phyloP scores from a whole-genome alignment of 164 flowering plant genomes.

The Magnolia officinalis region DNA sequence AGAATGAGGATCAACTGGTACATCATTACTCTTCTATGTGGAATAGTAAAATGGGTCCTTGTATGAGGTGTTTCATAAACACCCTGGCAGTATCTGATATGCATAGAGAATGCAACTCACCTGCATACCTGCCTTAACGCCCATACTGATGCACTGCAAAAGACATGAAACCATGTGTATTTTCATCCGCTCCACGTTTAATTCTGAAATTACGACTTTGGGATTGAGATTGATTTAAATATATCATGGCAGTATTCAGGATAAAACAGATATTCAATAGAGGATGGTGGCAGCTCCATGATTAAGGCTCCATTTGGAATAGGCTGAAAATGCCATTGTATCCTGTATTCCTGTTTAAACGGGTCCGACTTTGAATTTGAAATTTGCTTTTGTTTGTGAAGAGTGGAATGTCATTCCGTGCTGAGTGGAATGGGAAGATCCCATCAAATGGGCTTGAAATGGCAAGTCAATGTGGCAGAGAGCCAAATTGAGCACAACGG shows the following conservation, averaged over 20 bases:
- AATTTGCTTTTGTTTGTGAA: background rate
- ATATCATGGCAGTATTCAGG: too few species aligned
- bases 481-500: background rate
- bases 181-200: too few species aligned
- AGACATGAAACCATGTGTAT: too few species aligned
- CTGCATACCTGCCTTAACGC: background rate
- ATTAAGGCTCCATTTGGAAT: background rate
- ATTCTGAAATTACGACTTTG: too few species aligned
- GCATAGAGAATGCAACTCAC: background rate
- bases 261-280: too few species aligned
- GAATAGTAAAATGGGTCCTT: background rate
- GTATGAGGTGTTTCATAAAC: background rate
- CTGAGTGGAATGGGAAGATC: background rate
- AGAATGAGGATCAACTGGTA: background rate
- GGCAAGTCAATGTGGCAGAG: background rate
- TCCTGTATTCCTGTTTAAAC: background rate
- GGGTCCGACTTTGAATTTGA: background rate
- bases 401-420: background rate
- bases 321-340: background rate
- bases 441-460: background rate
- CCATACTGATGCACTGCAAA: background rate
- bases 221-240: too few species aligned
- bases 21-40: background rate
- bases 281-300: background rate
- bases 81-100: background rate